Percentiles rank a stretch among this genome's conserved stretches.
Evolutionary conservation across 345 rosid species (phyloP).

Genomic region (Carallia pectinifolia): DNA sequence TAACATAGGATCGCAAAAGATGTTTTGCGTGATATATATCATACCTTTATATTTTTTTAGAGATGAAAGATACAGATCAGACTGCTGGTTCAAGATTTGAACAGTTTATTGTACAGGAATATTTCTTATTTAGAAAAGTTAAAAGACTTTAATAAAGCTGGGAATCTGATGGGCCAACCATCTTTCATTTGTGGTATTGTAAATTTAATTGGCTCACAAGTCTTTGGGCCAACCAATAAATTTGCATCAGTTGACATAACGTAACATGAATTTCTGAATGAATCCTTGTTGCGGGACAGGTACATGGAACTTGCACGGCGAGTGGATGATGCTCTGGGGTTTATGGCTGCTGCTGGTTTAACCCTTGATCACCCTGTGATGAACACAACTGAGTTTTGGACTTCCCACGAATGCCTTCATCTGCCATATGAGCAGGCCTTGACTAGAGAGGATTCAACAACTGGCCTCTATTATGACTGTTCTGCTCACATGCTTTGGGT

Average conservation of each 20-base stretch:
- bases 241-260: not conserved
- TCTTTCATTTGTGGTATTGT: not conserved
- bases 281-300: conserved; percentile 7
- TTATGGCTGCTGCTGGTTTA: conserved; percentile 72
- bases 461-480: conserved; percentile 67
- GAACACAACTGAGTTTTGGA: conserved; percentile 65
- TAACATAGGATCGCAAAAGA: not conserved
- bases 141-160: not conserved
- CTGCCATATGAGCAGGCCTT: conserved; percentile 69
- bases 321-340: conserved; percentile 68
- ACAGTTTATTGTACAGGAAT: not conserved
- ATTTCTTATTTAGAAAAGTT: not conserved
- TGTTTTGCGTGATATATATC: not conserved
- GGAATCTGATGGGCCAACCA: not conserved
- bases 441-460: conserved; percentile 67
- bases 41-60: not conserved
- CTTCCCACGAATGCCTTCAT: conserved; percentile 64
- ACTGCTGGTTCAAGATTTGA: not conserved
- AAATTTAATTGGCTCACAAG: not conserved
- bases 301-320: conserved; percentile 62
- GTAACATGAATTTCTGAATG: not conserved
- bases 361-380: conserved; percentile 53
- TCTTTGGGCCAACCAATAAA: not conserved
- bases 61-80: not conserved
- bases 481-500: conserved; percentile 75